Evolutionary conservation across 2,329 filamentous ascomycete species (phyloP), one percentile per base, ranked within the genome.

Genomic region (Hysterium pulicare): DNA sequence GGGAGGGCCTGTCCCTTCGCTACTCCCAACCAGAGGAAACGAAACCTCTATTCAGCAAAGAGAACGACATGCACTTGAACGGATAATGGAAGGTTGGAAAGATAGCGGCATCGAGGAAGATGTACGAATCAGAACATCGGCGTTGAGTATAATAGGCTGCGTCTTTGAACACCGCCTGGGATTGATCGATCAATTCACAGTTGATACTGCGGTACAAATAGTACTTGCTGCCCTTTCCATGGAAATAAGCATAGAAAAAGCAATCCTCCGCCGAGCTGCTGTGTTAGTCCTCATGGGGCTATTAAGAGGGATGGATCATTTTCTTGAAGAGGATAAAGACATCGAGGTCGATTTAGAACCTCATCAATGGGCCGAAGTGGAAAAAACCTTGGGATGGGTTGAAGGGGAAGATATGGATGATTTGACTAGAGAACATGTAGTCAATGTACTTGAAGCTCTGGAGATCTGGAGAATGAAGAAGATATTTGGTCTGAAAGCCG

Each of bases 61-160:
- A 71, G 54, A 72, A 59, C 50, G 66, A 54, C 33, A 73, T 68
- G 46, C 74, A 74, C 42, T 80, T 73, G 22, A 71, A 76, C 35
- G 74, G 45, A 86, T 88, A 45, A 71, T 87, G 0, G 68, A 75
- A 11, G 83, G 82, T 1, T 88, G 85, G 85, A 76, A 83, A 50
- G 76, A 81, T 47, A 82, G 79, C 42, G 83, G 82, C 0, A 46
- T 64, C 1, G 75, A 75, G 45, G 85, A 89, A 59, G 85, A 89
- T 55, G 71, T 87, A 10, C 75, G 86, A 3, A 77, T 90, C 51
- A 79, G 86, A 1, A 70, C 83, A 11, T 87, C 84, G 17, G 82
- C 84, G 3, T 62, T 90, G 5, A 84, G 83, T 4, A 75, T 89
- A 35, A 71, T 89, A 33, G 77, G 78, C 1, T 67, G 68, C 1